phyloP scores from a whole-genome alignment of 768 basidiomycete genomes.

The Leccinum uliginosum region DNA sequence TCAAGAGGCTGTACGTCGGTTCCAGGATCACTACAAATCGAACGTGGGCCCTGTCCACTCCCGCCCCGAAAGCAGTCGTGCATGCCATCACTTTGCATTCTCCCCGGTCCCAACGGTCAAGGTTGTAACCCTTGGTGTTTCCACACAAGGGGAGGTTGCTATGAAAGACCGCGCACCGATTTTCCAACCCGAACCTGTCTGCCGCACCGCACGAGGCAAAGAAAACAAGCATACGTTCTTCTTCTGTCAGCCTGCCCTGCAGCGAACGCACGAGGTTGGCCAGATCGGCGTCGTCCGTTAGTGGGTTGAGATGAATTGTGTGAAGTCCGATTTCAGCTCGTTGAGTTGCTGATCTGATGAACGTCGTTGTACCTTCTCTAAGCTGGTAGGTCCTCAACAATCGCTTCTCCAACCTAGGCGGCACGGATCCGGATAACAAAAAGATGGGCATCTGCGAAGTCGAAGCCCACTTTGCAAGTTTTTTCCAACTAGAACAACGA shows the following conservation, averaged over 20 bases:
- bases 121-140: background rate
- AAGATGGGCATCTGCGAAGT: background rate
- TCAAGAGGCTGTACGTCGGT: background rate
- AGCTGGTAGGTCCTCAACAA: background rate
- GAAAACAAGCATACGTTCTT: constrained; percentile 4
- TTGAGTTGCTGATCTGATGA: background rate
- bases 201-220: background rate
- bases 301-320: background rate
- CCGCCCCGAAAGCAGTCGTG: background rate
- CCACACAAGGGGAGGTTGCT: background rate
- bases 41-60: background rate
- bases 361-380: background rate
- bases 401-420: background rate
- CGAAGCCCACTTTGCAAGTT: background rate
- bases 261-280: background rate
- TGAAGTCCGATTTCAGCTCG: constrained; percentile 1
- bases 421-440: background rate
- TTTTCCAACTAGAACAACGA: background rate
- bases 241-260: background rate
- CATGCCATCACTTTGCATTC: background rate
- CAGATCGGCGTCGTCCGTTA: background rate
- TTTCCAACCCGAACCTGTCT: background rate
- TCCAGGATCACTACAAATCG: background rate
- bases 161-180: background rate
- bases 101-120: background rate